Evolutionary conservation across 768 basidiomycete genomes (phyloP), one percentile per base, ranked within the genome.

Genomic region (Psilocybe subaeruginosa): DNA sequence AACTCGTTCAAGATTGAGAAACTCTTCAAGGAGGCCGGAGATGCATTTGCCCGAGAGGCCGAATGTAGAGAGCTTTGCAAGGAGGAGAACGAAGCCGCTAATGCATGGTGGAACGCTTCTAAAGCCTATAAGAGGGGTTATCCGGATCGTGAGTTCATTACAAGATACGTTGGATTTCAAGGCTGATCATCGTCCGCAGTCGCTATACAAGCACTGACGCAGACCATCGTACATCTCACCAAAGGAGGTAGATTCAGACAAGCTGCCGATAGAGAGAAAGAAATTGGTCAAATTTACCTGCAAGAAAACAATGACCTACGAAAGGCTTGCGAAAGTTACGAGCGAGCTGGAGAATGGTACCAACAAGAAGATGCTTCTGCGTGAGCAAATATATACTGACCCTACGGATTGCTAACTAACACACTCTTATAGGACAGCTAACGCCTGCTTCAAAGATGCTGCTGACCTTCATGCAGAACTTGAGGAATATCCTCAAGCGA

Each of bases 31-130:
- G 92, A 94, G 64, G 92, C 94, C 0, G 97, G 97, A 3, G 92
- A 96, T 75, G 87, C 92, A 12, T 97, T 96, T 71, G 86, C 94
- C 45, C 85, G 91, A 65, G 97, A 99, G 71, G 97, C 97, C 0
- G 95, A 98, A 68, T 97, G 95, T 74, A 85, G 95, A 67, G 89
- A 96, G 76, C 87, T 89, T 62, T 90, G 87, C 69, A 90, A 91
- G 50, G 97, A 99, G 76, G 76, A 73, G 50, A 95, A 95, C 66
- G 97, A 99, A 67, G 96, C 97, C n/a, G 92, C 95, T 19, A 97
- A 96, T 72, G 96, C 96, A 8, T 99, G 91, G 90, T 98, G 97
- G 93, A 97, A 97, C 72, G 96, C 97, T 11, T 89, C 93, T 35
- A 99, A 99, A 78, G 88, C 91, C 9, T 99, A 92, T 82, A 99